Percentiles rank a stretch among this genome's conserved stretches.
Evolutionary conservation across 805 yeast genomes (phyloP).

Genomic region (Zygoascus flipseniorum): DNA sequence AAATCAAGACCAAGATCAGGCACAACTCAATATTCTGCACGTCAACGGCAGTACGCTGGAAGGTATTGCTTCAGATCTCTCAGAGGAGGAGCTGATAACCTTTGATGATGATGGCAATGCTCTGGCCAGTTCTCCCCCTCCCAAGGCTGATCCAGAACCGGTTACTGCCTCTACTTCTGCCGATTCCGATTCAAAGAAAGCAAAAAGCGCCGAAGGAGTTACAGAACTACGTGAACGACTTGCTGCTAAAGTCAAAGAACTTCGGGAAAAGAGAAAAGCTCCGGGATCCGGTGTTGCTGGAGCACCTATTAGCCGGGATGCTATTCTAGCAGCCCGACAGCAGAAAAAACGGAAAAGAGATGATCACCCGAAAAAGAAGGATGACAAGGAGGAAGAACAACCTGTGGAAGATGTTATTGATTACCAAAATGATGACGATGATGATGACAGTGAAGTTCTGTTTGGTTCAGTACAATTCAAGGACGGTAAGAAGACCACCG

Average conservation of each 20-base stretch:
- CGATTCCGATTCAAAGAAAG: constrained; percentile 10
- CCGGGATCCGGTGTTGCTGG: constrained; percentile 77
- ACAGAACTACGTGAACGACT: constrained; percentile 70
- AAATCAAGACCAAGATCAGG: too few relatives aligned
- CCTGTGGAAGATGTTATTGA: constrained; percentile 31
- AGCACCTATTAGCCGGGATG: constrained; percentile 80
- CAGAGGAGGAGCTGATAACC: constrained; percentile 27
- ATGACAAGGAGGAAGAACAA: constrained; percentile 37
- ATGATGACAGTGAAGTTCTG: constrained; percentile 40
- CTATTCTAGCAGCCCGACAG: constrained; percentile 43
- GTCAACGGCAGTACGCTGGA: too few relatives aligned
- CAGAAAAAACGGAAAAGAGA: constrained; percentile 26
- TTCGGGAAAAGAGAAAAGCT: constrained; percentile 82
- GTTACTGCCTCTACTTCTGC: neutral
- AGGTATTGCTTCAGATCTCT: neutral
- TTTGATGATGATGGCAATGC: constrained; percentile 71
- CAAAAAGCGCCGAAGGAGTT: constrained; percentile 33
- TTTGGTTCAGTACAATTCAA: constrained; percentile 76
- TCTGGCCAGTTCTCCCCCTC: constrained; percentile 14
- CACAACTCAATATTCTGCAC: too few relatives aligned
- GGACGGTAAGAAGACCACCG: constrained; percentile 72
- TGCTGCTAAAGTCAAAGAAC: constrained; percentile 56
- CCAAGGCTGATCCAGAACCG: neutral
- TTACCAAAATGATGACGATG: constrained; percentile 29
- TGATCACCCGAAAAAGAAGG: constrained; percentile 27